A percentile compares a stretch with the other conserved stretches of the same genome.
Evolutionary conservation across 768 basidiomycete species (phyloP).

Genomic region (Amanita phalloides): DNA sequence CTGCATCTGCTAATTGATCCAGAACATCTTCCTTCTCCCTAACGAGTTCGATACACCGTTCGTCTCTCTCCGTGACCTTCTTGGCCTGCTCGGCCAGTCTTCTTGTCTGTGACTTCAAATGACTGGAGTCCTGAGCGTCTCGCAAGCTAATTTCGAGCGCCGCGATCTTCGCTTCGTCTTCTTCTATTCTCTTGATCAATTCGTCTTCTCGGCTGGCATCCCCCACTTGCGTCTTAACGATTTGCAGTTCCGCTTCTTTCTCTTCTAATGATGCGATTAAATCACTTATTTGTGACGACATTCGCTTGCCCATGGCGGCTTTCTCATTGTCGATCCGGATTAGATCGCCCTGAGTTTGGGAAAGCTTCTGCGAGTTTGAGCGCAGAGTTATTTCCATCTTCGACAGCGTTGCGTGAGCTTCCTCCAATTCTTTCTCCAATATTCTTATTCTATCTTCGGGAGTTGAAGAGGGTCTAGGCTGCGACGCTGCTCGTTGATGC

Average conservation of each 20-base stretch:
- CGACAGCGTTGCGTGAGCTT: slow-evolving; percentile 29
- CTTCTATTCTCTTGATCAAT: slow-evolving; percentile 55
- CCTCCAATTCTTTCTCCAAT: slow-evolving; percentile 47
- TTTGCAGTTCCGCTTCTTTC: slow-evolving; percentile 49
- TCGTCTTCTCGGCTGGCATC: slow-evolving; percentile 46
- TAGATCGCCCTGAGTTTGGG: slow-evolving; percentile 35
- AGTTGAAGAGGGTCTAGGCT: slow-evolving; percentile 50
- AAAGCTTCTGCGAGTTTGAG: slow-evolving; percentile 33
- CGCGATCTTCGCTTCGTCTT: slow-evolving; percentile 57
- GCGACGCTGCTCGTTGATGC: slow-evolving; percentile 22
- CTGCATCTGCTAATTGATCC: slow-evolving; percentile 29
- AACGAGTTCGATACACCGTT: slow-evolving; percentile 32
- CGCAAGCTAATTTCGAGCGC: slow-evolving; percentile 41
- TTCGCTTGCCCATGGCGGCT: slow-evolving; percentile 38
- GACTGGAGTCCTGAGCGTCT: slow-evolving; percentile 25
- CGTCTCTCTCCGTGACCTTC: slow-evolving; percentile 29
- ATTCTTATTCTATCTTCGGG: slow-evolving; percentile 36
- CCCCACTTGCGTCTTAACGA: slow-evolving; percentile 28
- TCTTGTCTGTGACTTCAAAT: slow-evolving; percentile 29
- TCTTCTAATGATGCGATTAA: slow-evolving; percentile 35
- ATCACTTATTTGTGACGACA: slow-evolving; percentile 31
- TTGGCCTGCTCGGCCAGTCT: slow-evolving; percentile 31
- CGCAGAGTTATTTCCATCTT: slow-evolving; percentile 35
- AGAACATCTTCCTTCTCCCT: slow-evolving; percentile 42
- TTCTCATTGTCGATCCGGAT: slow-evolving; percentile 50